A percentile compares a stretch with the other conserved stretches of the same genome.
Evolutionary conservation across 257 asterid species (phyloP).

Genomic region (Henckelia pumila): DNA sequence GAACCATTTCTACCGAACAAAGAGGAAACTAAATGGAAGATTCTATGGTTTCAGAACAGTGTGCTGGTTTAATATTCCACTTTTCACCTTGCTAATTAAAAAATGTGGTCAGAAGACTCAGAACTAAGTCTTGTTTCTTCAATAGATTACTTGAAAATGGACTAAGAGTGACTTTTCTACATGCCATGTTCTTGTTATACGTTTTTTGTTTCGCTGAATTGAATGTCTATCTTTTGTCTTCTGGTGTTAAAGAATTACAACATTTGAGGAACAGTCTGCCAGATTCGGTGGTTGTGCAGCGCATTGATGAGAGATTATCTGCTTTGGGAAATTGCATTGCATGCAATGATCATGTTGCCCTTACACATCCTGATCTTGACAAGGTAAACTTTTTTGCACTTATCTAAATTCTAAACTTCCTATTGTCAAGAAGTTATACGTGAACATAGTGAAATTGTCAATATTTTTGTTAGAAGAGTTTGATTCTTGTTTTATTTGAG

Average conservation of each 20-base stretch:
- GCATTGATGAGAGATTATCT: conserved; percentile 84
- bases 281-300: conserved; percentile 85
- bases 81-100: not conserved
- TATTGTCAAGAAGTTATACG: not conserved
- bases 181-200: not conserved
- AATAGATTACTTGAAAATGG: not conserved
- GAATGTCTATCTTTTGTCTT: conserved; percentile 11
- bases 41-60: not conserved
- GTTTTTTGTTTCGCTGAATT: conserved; percentile 17
- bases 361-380: conserved; percentile 85
- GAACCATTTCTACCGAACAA: not conserved
- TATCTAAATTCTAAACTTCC: not conserved
- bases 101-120: not conserved
- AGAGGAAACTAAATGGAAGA: not conserved
- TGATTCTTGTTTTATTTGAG: not conserved
- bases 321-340: conserved; percentile 91
- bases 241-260: conserved; percentile 57
- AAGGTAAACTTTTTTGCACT: conserved; percentile 40
- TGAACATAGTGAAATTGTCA: not conserved
- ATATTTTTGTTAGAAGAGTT: not conserved
- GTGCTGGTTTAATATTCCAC: not conserved
- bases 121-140: not conserved
- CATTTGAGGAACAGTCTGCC: conserved; percentile 88
- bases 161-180: not conserved
- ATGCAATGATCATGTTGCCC: conserved; percentile 93